Conservation (phyloP, 768 basidiomycete species). For the Rossbeevera mucosa region DNA sequence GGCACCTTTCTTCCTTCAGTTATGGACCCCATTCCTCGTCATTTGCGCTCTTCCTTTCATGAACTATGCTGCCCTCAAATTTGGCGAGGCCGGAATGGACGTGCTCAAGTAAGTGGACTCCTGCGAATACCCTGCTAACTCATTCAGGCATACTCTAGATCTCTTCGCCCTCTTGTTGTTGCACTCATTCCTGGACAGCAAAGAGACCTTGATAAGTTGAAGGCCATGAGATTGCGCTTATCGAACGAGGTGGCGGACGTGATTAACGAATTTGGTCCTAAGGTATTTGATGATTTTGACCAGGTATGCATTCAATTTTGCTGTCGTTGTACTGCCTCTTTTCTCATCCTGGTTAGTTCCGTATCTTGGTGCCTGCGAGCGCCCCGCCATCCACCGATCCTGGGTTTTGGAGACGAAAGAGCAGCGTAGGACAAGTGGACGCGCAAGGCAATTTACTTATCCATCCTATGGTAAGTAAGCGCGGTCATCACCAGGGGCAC, state of each 20-base stretch:
- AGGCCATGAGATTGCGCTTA: conserved; percentile 65
- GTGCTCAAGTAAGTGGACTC: conserved; percentile 79
- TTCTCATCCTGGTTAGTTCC: conserved; percentile 44
- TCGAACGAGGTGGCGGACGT: conserved; percentile 80
- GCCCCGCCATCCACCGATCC: conserved; percentile 76
- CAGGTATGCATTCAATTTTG: conserved; percentile 44
- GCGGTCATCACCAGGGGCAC: background rate
- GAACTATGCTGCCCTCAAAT: conserved; percentile 91
- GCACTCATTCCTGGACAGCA: conserved; percentile 88
- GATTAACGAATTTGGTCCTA: conserved; percentile 86
- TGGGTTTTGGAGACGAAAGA: conserved; percentile 77
- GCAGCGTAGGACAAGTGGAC: conserved; percentile 76
- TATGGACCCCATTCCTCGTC: conserved; percentile 77
- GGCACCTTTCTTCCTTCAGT: conserved; percentile 55
- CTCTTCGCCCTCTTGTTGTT: conserved; percentile 82
- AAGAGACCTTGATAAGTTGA: conserved; percentile 69
- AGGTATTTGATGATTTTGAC: conserved; percentile 83
- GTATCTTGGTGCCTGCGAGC: conserved; percentile 76
- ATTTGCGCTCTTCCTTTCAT: conserved; percentile 75
- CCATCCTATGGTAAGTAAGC: conserved; percentile 72
- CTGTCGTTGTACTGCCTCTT: background rate
- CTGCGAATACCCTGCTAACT: background rate
- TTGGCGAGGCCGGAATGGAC: conserved; percentile 97
- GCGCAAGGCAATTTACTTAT: conserved; percentile 79
- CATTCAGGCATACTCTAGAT: conserved; percentile 45